Evolutionary conservation across 179 eudicot species (phyloP), one percentile per base, ranked within the genome.

Genomic region (Silene vulgaris): DNA sequence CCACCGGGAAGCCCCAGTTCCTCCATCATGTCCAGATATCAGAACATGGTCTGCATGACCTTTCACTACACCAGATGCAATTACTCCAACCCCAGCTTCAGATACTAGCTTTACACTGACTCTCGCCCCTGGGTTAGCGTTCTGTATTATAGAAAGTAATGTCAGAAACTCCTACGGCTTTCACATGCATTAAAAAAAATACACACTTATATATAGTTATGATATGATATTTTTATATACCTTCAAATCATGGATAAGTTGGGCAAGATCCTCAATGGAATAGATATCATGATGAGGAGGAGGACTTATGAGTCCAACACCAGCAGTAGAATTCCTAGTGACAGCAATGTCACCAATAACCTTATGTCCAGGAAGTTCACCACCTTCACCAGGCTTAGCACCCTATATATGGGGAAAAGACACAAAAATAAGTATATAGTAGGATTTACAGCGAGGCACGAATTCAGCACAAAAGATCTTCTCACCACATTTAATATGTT

Each of bases 361-460:
- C 82, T 96, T 96, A 77, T 96, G 98, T 37, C 99, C 99, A 16
- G 99, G 98, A 73, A 93, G 92, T 81, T 96, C 99, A 82, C 99
- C 99, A 66, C 99, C 99, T 87, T 96, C 98, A 56, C 99, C 99
- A 6, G 99, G 99, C 86, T 96, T 96, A 48, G 99, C 99, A 68
- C 99, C 99, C 99, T 96, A 81, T 75, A 62, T 64, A 76, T 68
- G 48, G 52, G 50, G 56, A 57, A 79, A 74, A 8, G 32, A 57
- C 74, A 78, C 73, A 70, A 77, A 71, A 48, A 71, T 78, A 57
- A 76, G 73, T 68, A 75, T 48, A 40, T 61, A 40, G 69, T 60
- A 17, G 5, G 66, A 70, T 68, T 28, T 52, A 69, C 69, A 65
- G 40, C 35, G 45, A 71, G 56, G 77, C 79, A 72, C 76, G 54